Base-by-base conservation (phyloP, 495 filamentous ascomycete genomes). In the Talaromyces wortmannii region DNA sequence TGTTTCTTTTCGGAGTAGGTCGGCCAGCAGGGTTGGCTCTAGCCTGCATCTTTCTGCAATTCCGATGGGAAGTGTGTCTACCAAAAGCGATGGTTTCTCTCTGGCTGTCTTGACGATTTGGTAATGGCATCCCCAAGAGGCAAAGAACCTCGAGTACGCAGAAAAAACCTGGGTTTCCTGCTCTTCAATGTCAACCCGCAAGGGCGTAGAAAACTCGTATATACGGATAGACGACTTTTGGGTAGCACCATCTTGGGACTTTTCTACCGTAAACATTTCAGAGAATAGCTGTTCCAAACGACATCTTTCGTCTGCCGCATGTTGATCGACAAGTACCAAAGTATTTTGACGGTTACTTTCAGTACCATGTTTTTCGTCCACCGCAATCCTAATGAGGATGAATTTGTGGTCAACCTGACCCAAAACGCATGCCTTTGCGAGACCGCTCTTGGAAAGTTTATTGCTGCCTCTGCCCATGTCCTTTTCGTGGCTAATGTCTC, bases 321-420 rank as follows among this genome's bases (percentile, higher is more conserved):
- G 94, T 61, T 98, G 94, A 65, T 98, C 94, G 45, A 98, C 80
- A 8, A 97, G 75, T 0, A 95, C 79, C 1, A 98, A 72, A 23
- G 23, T 23, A 10, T 48, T 50, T 23, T 23, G 31, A 62, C 29
- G 48, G n/a, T n/a, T 36, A 7, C 42, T 45, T 47, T 6, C 13
- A 30, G 6, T 47, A 51, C 18, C 15, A 51, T 50, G 46, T 47
- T 42, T 33, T 4, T 5, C 42, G 11, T 32, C 59, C 52, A 13
- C 56, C 59, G 16, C 3, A 42, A 88, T 70, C 57, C 82, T 88
- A 18, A 79, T 77, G 4, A 98, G 71, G 45, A 98, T 90, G 63
- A 92, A 98, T 67, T 98, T 98, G 15, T 69, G 78, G 61, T 97
- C 92, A 0, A 97, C 86, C 59, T 98, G 94, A 0, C 82, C 79